Evolutionary conservation across 768 basidiomycete species (phyloP), one percentile per base, ranked within the genome.

Genomic region (Rhodotorula graminis): DNA sequence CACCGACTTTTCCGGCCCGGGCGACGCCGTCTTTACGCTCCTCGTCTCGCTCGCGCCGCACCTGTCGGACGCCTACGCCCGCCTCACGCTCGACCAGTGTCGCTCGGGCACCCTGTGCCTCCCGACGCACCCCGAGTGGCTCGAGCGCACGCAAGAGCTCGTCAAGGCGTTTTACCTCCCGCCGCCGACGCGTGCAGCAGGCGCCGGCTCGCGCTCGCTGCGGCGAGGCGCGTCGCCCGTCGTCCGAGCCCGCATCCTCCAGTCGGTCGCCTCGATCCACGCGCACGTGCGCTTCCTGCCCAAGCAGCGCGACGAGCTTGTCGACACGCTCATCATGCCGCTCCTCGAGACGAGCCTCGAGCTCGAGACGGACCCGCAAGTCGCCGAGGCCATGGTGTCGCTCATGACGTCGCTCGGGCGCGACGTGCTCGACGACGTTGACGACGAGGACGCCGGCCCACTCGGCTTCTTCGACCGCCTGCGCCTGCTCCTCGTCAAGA

Each of bases 41-140:
- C 77, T 84, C 37, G 69, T 83, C 62, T 70, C 77, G 19, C 80
- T 82, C 56, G 77, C 80, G 2, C 74, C 78, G 2, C 78, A 82
- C 65, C 78, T 83, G 2, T 78, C 77, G 29, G 77, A 75, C 44
- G 50, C 44, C 16, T 67, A 77, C 61, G 71, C 73, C 27, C 65
- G 57, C 25, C 58, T 70, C 15, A 68, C 79, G 27, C 71, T 79
- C 65, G 77, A 78, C 52, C 73, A 78, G 42, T 78, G 71, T 64
- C 63, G 79, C n/a, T 14, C 57, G 18, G 70, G 71, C 42, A 64
- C 70, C 1, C 70, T 80, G 31, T 70, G 74, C 49, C 69, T 77
- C 7, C 79, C 79, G 15, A 71, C 76, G 0, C 76, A 77, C 25
- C 72, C 73, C 15, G 78, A 77, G 42, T 80, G 79, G 79, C 72